Base-by-base conservation (phyloP, 495 filamentous ascomycete species). In the Podospora pseudocomata region DNA sequence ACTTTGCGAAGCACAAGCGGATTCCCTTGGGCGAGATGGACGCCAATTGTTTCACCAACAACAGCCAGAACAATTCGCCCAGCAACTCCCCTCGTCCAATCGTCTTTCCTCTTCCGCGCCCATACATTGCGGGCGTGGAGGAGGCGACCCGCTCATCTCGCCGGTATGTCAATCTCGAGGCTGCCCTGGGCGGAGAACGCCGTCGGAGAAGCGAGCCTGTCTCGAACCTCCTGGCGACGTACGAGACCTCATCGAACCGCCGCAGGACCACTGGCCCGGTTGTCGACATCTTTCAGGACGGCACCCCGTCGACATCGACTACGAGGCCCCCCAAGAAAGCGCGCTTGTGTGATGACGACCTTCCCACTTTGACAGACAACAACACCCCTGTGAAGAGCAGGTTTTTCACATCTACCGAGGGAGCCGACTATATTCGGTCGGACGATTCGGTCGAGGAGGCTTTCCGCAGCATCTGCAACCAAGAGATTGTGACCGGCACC, bases 21-120 rank as follows among this genome's bases (percentile, higher is more conserved):
- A 88, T 86, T 32, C 92, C 93, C 9, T 84, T 97, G 59, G 92
- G 88, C 13, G 93, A 96, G 80, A 86, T 97, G 76, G 92, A 96
- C 71, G 88, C 90, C 11, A 97, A 97, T 75, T 90, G 85, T 68
- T 92, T 97, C 73, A 65, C 67, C 6, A 73, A 81, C 18, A 74
- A 82, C 30, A 75, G 78, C 23, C 54, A 70, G 5, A 60, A 63
- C 59, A 57, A 60, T 26, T 57, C 49, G n/a, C 44, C 74, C 11
- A 75, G 76, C 2, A 56, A 70, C 6, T 78, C 73, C 4, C 72
- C 76, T 30, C 78, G 72, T 26, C 76, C 81, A 0, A 75, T 81
- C 3, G 80, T 84, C 0, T 83, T 79, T 62, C 82, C 82, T 3
- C 76, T 85, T 15, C 82, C 82, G n/a, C 67, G 82, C 27, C 82